Evolutionary conservation across 768 basidiomycete genomes (phyloP).

Genomic region (Rhodocollybia butyracea): DNA sequence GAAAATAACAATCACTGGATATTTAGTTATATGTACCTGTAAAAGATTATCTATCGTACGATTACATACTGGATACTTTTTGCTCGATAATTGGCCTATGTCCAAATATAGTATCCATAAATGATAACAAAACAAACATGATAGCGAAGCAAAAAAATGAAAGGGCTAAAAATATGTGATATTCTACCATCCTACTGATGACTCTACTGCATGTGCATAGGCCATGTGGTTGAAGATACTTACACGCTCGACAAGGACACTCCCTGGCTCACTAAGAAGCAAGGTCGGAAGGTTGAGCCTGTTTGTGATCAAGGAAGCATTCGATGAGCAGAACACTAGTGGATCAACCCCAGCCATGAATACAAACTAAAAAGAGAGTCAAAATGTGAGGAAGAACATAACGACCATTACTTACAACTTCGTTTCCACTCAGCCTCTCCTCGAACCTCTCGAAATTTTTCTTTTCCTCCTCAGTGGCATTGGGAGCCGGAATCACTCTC

Average conservation of each 20-base stretch:
- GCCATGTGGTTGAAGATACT: conserved; percentile 56
- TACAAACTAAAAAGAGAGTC: conserved; percentile 45
- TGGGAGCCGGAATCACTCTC: conserved; percentile 34
- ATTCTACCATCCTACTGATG: conserved; percentile 36
- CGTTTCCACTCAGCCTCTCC: conserved; percentile 46
- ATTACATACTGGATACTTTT: no score
- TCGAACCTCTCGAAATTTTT: conserved; percentile 46
- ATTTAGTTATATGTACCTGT: no score
- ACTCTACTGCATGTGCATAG: conserved; percentile 54
- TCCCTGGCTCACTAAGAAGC: conserved; percentile 40
- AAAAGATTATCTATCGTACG: no score
- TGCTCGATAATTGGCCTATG: no score
- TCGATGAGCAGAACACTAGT: conserved; percentile 59
- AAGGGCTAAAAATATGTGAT: no score
- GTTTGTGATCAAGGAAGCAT: conserved; percentile 40
- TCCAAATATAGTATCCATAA: no score
- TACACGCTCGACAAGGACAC: conserved; percentile 52
- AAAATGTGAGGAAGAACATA: not conserved
- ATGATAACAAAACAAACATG: no score
- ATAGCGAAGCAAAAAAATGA: no score
- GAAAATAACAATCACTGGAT: no score
- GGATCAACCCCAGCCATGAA: conserved; percentile 47
- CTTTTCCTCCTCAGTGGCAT: conserved; percentile 40
- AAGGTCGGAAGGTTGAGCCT: conserved; percentile 47
- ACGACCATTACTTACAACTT: conserved; percentile 44